Evolutionary conservation across 192 early-diverging fungal species (phyloP), one percentile per base, ranked within the genome.

Genomic region (Coemansia sp.): DNA sequence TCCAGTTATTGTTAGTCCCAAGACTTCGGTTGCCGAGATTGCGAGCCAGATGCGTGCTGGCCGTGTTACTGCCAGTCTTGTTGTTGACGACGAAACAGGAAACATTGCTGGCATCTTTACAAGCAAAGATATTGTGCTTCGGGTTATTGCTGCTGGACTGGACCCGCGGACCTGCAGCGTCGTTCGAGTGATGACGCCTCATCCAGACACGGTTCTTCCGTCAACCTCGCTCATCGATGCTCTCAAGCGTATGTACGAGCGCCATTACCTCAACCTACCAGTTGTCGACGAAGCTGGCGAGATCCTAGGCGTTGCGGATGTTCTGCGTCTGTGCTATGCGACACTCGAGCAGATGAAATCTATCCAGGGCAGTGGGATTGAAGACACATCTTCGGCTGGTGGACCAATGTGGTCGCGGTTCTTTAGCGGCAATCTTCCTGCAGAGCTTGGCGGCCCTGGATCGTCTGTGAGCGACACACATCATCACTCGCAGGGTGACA

Each of bases 171-270:
- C 86, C 23, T 96, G 93, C 65, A 88, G 88, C 44, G 95, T 99
- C 38, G 91, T 96, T 22, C 89, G 94, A 63, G 96, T 99, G 13
- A 99, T 99, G 96, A 93, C 91, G 9, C 91, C 91, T 52, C 87
- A 93, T 55, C 91, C 91, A 8, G 90, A 93, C 73, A 88, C 88
- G 9, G 87, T 86, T 22, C 58, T 83, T 34, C 78, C 88, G 27
- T 62, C 80, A 55, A 90, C 85, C 49, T 84, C 87, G 54, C 89
- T 93, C 59, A 75, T 92, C 52, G 90, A 91, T 50, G 91, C 89
- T 17, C 80, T 93, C 56, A 87, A 85, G 67, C 87, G 85, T 65
- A 93, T 93, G 91, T 83, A 93, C 69, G 91, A 91, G 69, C 84
- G 87, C 17, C 88, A 91, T 58, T 93, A 89, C 67, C 82, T 93